Percentiles rank a stretch among this genome's conserved stretches.
These are phyloP conservation scores for Roridomyces roridus DNA, from an alignment of 768 basidiomycete genomes.

Conservation along the genomic window DNA sequence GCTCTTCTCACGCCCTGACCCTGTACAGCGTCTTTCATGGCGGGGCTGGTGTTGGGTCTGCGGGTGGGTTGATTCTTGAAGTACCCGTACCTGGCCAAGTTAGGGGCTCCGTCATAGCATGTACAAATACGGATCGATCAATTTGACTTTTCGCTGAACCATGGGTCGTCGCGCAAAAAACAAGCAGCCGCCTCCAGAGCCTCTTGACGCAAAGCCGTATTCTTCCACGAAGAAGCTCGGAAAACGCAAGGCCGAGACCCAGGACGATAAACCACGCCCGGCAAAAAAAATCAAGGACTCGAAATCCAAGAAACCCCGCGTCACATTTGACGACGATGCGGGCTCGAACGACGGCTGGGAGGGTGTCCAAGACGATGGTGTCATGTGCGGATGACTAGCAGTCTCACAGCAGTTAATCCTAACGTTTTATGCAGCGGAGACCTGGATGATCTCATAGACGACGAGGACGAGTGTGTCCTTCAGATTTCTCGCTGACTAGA, in stretches of 20 bases:
- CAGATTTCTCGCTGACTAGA: not conserved
- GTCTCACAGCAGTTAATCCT: slow-evolving; percentile 19
- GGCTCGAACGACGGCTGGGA: slow-evolving; percentile 64
- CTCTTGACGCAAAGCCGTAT: slow-evolving; percentile 51
- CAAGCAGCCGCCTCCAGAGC: slow-evolving; percentile 77
- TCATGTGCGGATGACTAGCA: slow-evolving; percentile 52
- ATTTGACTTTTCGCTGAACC: slow-evolving; percentile 24
- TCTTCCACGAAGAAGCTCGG: slow-evolving; percentile 63
- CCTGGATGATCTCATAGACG: slow-evolving; percentile 56
- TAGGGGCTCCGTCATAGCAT: slow-evolving; percentile 20
- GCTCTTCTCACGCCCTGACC: too few species aligned
- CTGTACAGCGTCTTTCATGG: too few species aligned
- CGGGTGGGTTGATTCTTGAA: slow-evolving; percentile 67
- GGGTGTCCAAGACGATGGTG: slow-evolving; percentile 57
- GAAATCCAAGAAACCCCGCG: slow-evolving; percentile 30
- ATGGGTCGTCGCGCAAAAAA: slow-evolving; percentile 90
- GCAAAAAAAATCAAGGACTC: slow-evolving; percentile 54
- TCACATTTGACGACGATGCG: slow-evolving; percentile 33
- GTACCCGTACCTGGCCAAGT: not conserved
- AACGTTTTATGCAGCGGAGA: slow-evolving; percentile 39
- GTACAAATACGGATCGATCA: slow-evolving; percentile 28
- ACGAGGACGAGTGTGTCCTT: slow-evolving; percentile 48
- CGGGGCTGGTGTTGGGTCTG: slow-evolving; percentile 62
- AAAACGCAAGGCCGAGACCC: slow-evolving; percentile 71
- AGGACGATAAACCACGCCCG: slow-evolving; percentile 43